phyloP scores from a whole-genome alignment of 164 flowering plant genomes.

The Vitis cinerea region DNA sequence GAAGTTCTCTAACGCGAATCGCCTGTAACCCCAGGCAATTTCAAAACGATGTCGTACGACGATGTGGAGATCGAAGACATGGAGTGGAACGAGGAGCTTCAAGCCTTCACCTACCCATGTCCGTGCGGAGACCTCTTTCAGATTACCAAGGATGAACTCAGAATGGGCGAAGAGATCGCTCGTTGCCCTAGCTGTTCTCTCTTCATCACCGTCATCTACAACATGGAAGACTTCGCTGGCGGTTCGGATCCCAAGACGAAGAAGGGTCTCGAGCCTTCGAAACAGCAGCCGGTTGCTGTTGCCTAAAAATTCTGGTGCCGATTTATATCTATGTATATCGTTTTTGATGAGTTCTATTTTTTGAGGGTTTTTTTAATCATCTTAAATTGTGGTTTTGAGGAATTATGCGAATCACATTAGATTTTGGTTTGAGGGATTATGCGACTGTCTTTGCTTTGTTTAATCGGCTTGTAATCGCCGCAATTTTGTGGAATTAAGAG shows the following conservation, averaged over 20 bases:
- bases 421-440: too few species aligned
- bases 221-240: conserved; percentile 70
- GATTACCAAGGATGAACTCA: conserved; percentile 79
- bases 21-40: background rate
- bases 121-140: conserved; percentile 97
- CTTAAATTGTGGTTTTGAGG: too few species aligned
- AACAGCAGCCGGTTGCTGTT: conserved; percentile 58
- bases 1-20: too few species aligned
- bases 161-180: conserved; percentile 88
- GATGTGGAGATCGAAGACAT: conserved; percentile 97
- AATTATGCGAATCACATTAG: too few species aligned
- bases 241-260: conserved; percentile 25
- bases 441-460: too few species aligned
- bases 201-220: conserved; percentile 84
- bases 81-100: conserved; percentile 92
- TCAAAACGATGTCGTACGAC: conserved; percentile 79
- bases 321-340: too few species aligned
- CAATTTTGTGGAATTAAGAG: too few species aligned
- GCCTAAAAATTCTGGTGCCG: conserved; percentile 28
- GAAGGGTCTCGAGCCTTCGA: conserved; percentile 30
- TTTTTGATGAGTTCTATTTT: too few species aligned
- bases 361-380: too few species aligned
- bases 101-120: conserved; percentile 83
- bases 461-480: too few species aligned
- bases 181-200: conserved; percentile 97